Base-by-base conservation (phyloP, 1,284 basidiomycete species). In the Cutaneotrichosporon cavernicola region DNA sequence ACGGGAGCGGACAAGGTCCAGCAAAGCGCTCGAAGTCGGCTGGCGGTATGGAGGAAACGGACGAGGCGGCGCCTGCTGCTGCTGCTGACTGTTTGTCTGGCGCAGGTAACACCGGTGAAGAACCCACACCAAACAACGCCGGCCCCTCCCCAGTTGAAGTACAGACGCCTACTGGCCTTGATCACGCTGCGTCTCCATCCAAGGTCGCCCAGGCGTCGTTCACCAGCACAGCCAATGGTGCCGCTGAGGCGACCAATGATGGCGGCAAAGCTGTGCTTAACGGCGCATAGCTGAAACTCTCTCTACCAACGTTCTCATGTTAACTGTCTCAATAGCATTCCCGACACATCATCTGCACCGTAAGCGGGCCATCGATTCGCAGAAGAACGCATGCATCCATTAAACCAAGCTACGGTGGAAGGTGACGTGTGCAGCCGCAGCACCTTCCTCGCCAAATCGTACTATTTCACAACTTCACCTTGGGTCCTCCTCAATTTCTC, bases 21-120 rank as follows among this genome's bases (percentile, higher is more conserved):
- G 70, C 69, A 60, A 80, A 80, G 66, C 74, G 76, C 18, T 66
- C 76, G 32, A 78, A 75, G 76, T 77, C 56, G 61, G 72, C 68
- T 16, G 53, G 46, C 18, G 51, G 22, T 16, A 31, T 31, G n/a
- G 47, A 58, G 26, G 58, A 40, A 9, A 43, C 38, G 21, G 55
- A 36, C 13, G 55, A 56, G 21, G 16, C 22, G 14, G 55, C 51
- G 30, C 51, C 31, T 10, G 30, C 55, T 11, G 55, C 55, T 40
- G 36, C 55, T 11, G 55, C 55, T 40, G 36, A 56, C 21, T 11
- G 22, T 5, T 11, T 22, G 18, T 18, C 60, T 13, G 52, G 14
- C 31, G 55, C 55, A 26, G 63, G 60, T 7, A 22, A 43, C 46
- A 70, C 68, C 11, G 74, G 69, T 16, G 71, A 70, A 11, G 74